Base-by-base conservation (phyloP, 2,329 filamentous ascomycete genomes). In the Aschersonia sp. region DNA sequence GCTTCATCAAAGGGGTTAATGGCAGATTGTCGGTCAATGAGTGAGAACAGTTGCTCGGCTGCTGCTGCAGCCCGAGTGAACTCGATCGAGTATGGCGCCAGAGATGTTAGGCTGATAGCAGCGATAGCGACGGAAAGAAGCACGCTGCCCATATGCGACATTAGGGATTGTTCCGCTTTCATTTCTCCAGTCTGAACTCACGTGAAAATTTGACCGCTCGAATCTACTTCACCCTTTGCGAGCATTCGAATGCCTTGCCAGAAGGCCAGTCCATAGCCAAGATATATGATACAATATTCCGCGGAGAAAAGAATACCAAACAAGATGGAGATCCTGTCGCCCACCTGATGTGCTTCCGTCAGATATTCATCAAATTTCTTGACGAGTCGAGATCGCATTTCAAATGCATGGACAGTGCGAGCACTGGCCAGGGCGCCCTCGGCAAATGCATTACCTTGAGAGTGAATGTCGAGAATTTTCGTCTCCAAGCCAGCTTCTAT, bases 201-300 rank as follows among this genome's bases (percentile, higher is more conserved):
- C 60, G 60, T 67, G 35, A 70, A 66, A 31, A 70, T 64, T 9
- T 59, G 56, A 9, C 68, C 68, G 5, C 62, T 56, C 6, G 60
- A 54, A 1, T 51, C 40, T 30, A 71, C 64, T 47, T 68, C 63
- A 10, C 66, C 66, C 1, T 54, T 55, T 8, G 58, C 54, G 12
- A 63, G 55, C 58, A 70, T 62, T 31, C 55, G 57, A 37, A 69
- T 54, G 7, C 68, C 68, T 48, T 70, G 67, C 68, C 68, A 71
- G 46, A 71, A 71, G 6, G 65, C 64, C 5, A 71, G 58, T 2
- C 61, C 66, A 43, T 67, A 68, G 8, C 66, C 67, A 1, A 63
- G 55, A 40, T 68, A 69, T 43, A 70, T 64, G 48, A 68, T 60
- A 44, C 60, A 62, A 46, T 67, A 70, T 50, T 67, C 61, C 4